phyloP scores from a whole-genome alignment of 257 asterid genomes.

The Dorcoceras hygrometricum region DNA sequence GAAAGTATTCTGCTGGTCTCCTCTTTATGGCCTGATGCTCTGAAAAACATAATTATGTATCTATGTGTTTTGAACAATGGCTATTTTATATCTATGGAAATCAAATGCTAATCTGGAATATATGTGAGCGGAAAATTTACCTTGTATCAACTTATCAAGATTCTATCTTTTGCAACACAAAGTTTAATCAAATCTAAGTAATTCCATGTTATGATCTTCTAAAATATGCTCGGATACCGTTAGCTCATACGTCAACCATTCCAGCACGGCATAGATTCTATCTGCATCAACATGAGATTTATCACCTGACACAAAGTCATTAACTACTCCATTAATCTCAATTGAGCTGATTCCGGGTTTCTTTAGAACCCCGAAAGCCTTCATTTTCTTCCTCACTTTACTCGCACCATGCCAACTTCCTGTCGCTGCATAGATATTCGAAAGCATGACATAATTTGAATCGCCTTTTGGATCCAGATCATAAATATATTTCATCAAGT shows the following conservation, averaged over 20 bases:
- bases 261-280: constrained; percentile 37
- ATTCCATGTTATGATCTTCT: constrained; percentile 26
- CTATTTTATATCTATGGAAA: constrained; percentile 13
- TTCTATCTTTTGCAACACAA: background rate
- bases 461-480: constrained; percentile 54
- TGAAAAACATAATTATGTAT: background rate
- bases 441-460: constrained; percentile 54
- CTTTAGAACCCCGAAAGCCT: constrained; percentile 62
- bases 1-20: background rate
- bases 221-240: constrained; percentile 25
- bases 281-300: constrained; percentile 47
- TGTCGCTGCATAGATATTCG: constrained; percentile 60
- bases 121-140: constrained; percentile 14
- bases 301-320: constrained; percentile 63
- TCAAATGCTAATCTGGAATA: background rate
- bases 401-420: constrained; percentile 81
- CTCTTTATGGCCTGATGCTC: background rate
- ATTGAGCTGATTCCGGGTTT: constrained; percentile 61
- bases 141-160: constrained; percentile 9
- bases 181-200: constrained; percentile 15
- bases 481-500: constrained; percentile 41
- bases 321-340: constrained; percentile 45
- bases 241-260: constrained; percentile 43
- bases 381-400: constrained; percentile 72
- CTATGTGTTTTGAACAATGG: constrained; percentile 8